Evolutionary conservation across 345 rosid species (phyloP).

Genomic region (Isatis tinctoria): DNA sequence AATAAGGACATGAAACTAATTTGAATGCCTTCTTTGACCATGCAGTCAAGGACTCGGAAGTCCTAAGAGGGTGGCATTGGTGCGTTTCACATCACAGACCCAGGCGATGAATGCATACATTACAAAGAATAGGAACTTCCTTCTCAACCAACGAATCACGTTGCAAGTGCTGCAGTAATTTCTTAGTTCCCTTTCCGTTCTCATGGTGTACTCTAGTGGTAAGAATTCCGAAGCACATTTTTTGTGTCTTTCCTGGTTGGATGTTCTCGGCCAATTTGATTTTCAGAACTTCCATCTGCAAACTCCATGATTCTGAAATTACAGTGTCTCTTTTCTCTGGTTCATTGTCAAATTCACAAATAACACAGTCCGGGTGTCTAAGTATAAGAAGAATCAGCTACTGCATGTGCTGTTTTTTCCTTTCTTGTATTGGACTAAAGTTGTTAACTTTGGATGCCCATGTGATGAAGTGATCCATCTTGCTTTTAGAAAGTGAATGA

Average conservation of each 20-base stretch:
- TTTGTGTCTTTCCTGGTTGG: background rate
- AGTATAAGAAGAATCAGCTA: background rate
- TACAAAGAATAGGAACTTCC: conserved; percentile 54
- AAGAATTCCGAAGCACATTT: background rate
- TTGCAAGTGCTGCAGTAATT: conserved; percentile 64
- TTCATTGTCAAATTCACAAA: background rate
- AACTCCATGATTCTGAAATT: background rate
- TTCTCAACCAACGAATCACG: conserved; percentile 53
- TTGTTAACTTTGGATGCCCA: conserved; percentile 28
- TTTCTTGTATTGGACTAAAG: conserved; percentile 1
- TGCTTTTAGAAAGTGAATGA: conserved; percentile 28
- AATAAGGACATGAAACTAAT: background rate
- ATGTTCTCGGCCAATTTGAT: conserved; percentile 8
- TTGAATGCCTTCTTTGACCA: background rate
- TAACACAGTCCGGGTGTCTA: background rate
- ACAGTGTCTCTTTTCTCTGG: background rate
- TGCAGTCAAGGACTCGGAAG: conserved; percentile 40
- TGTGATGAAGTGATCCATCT: conserved; percentile 29
- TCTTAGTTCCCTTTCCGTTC: background rate
- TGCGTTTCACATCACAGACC: conserved; percentile 46
- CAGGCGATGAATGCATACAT: conserved; percentile 65
- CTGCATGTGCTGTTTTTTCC: background rate
- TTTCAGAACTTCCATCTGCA: background rate
- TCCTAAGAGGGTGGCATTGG: conserved; percentile 37
- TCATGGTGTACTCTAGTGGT: background rate